Base-by-base conservation (phyloP, 306 rosid genomes). In the Sphenostylis stenocarpa region DNA sequence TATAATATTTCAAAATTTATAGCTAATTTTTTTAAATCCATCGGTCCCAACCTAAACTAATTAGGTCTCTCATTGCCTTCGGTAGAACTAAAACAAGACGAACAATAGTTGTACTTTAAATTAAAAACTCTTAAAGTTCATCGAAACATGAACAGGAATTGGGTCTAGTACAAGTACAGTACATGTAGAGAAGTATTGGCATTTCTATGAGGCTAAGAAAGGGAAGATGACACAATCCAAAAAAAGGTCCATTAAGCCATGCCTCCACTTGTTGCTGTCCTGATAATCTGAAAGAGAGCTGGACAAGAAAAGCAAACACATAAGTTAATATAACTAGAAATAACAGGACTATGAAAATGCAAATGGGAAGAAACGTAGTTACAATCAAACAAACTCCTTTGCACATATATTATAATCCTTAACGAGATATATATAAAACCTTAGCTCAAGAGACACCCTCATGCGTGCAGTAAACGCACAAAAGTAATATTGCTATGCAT, bases 231-330 rank as follows among this genome's bases (percentile, higher is more conserved):
- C 66, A 80, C 63, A 69, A 26, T 83, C 78, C 67, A 61, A 55
- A 75, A 47, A 38, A 39, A 75, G 57, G 43, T 72, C 34, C 74
- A 78, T 84, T 83, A 93, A 28, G 91, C 98, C 98, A 91, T 83
- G 89, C 97, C 98, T 79, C 98, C 97, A 52, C 91, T 88, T 1
- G 97, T 83, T 75, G 98, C 98, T 72, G 97, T 93, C 89, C 98
- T 89, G 90, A 93, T 93, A 80, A 93, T 91, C 93, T 93, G 98
- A 83, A 93, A 93, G 56, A 93, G 93, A 77, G 98, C 98, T 93
- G 97, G 56, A 34, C 55, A 69, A 81, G 21, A 57, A 49, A 73
- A 24, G 12, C 61, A 4, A 68, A 26, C 36, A 21, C 57, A 4
- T 3, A 14, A 29, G 31, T 87, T 72, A 87, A 75, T n/a, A 66